phyloP scores from a whole-genome alignment of 2,329 filamentous ascomycete genomes.

The Cladosporium sp. region DNA sequence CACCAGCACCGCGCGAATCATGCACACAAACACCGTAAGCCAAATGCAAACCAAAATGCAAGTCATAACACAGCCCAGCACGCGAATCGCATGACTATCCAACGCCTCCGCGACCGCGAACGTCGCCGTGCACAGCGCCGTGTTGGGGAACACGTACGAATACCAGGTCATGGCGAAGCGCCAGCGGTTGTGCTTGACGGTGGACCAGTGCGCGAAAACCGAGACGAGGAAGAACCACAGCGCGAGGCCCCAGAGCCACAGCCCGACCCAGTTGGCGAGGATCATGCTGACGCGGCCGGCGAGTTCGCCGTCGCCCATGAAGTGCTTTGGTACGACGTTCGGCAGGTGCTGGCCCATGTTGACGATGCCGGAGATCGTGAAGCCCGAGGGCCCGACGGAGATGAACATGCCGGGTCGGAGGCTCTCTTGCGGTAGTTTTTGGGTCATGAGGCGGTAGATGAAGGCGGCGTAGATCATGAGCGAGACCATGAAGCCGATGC shows the following conservation, averaged over 20 bases:
- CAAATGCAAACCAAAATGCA: slow-evolving; percentile 61
- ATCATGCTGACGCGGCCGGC: slow-evolving; percentile 51
- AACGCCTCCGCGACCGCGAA: slow-evolving; percentile 58
- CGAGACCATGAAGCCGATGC: slow-evolving; percentile 58
- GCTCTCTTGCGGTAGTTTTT: slow-evolving; percentile 71
- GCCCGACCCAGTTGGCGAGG: slow-evolving; percentile 55
- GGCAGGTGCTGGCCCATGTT: slow-evolving; percentile 50
- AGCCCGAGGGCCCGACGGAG: slow-evolving; percentile 68
- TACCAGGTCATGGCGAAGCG: slow-evolving; percentile 83
- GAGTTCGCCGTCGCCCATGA: slow-evolving; percentile 51
- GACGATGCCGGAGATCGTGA: slow-evolving; percentile 57
- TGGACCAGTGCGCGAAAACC: slow-evolving; percentile 67
- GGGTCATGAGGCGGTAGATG: slow-evolving; percentile 80
- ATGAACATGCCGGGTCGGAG: slow-evolving; percentile 81
- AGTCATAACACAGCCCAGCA: slow-evolving; percentile 63
- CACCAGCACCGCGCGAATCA: slow-evolving; percentile 61
- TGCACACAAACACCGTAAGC: slow-evolving; percentile 61
- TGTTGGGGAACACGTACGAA: slow-evolving; percentile 77
- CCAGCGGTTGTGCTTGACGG: slow-evolving; percentile 54
- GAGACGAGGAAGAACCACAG: slow-evolving; percentile 80
- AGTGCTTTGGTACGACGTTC: slow-evolving; percentile 43
- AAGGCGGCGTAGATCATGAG: slow-evolving; percentile 82
- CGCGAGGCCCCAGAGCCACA: slow-evolving; percentile 80
- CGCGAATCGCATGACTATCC: slow-evolving; percentile 47
- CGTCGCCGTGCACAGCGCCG: slow-evolving; percentile 55